These are phyloP conservation scores for Diphasiastrum complanatum DNA, from an alignment of 83 land plant species.

Conservation along the genomic window DNA sequence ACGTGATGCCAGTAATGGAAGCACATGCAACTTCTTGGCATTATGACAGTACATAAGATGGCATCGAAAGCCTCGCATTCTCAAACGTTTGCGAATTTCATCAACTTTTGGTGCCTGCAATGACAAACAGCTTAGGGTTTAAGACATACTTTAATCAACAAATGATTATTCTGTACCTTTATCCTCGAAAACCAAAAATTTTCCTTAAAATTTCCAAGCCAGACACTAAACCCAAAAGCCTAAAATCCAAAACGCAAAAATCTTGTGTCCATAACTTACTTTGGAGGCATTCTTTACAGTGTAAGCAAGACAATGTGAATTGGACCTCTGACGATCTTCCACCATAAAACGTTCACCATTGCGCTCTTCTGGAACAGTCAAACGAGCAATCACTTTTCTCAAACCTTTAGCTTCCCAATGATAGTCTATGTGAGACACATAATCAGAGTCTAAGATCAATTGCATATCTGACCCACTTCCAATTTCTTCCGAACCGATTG, in stretches of 20 bases:
- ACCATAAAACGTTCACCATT: slow-evolving; percentile 39
- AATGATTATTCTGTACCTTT: not conserved
- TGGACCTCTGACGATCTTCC: slow-evolving; percentile 50
- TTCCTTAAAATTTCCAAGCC: not conserved
- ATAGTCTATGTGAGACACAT: slow-evolving; percentile 71
- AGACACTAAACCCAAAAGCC: no score
- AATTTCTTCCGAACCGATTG: slow-evolving; percentile 37
- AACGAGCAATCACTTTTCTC: slow-evolving; percentile 60
- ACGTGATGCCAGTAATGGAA: slow-evolving; percentile 80
- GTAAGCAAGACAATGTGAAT: slow-evolving; percentile 58
- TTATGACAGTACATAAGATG: slow-evolving; percentile 66
- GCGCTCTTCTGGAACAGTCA: slow-evolving; percentile 38
- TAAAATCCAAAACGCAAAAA: not conserved
- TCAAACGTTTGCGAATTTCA: slow-evolving; percentile 58
- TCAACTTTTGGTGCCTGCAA: slow-evolving; percentile 62
- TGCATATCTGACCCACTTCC: slow-evolving; percentile 27
- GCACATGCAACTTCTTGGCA: slow-evolving; percentile 45
- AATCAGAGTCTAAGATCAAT: slow-evolving; percentile 49
- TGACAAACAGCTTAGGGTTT: not conserved
- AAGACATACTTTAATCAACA: not conserved
- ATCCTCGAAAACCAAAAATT: not conserved
- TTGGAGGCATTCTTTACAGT: slow-evolving; percentile 36
- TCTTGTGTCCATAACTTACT: slow-evolving; percentile 19
- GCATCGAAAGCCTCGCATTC: slow-evolving; percentile 80
- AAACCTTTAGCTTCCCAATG: slow-evolving; percentile 79